Percentiles rank a stretch among this genome's conserved stretches.
These are phyloP conservation scores for Aureobasidium uvarum DNA, from an alignment of 2,329 filamentous ascomycete genomes.

Conservation along the genomic window DNA sequence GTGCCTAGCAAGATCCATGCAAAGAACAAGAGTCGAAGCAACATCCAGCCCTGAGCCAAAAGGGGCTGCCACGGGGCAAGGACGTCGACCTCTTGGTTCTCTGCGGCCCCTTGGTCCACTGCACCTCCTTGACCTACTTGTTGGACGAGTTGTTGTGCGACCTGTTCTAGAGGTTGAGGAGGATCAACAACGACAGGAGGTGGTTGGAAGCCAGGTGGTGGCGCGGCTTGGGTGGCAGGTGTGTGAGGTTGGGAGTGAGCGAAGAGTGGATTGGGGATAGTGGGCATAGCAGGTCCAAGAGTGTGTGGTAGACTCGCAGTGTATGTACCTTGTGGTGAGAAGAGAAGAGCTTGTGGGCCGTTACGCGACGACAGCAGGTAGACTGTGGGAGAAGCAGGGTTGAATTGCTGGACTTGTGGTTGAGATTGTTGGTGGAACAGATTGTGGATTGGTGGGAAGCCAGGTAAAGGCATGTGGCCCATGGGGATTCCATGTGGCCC, in stretches of 20 bases:
- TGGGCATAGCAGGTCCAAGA: not conserved
- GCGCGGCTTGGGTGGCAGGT: not conserved
- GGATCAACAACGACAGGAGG: not conserved
- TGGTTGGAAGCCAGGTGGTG: conserved; percentile 3
- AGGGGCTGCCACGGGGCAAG: conserved; percentile 37
- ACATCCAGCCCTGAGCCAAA: conserved; percentile 54
- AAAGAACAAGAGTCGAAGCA: conserved; percentile 58
- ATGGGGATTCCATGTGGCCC: not conserved
- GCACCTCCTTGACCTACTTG: conserved; percentile 3
- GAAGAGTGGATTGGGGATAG: conserved; percentile 1
- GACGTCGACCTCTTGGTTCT: conserved; percentile 14
- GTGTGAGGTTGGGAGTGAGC: conserved; percentile 5
- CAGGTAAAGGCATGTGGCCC: conserved; percentile 11
- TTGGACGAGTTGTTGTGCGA: conserved; percentile 14
- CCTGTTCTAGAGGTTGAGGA: conserved; percentile 13
- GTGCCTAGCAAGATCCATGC: conserved; percentile 57
- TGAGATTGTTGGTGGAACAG: not conserved
- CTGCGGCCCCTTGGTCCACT: not conserved
- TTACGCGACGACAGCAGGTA: conserved; percentile 48
- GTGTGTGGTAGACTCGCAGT: conserved; percentile 27
- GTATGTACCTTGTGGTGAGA: conserved; percentile 41
- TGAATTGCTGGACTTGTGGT: conserved; percentile 28
- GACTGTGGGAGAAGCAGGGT: conserved; percentile 27
- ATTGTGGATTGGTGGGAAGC: conserved; percentile 8
- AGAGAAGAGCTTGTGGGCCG: conserved; percentile 48